Evolutionary conservation across 2,329 filamentous ascomycete species (phyloP).

Genomic region (Diplodia sapinea): DNA sequence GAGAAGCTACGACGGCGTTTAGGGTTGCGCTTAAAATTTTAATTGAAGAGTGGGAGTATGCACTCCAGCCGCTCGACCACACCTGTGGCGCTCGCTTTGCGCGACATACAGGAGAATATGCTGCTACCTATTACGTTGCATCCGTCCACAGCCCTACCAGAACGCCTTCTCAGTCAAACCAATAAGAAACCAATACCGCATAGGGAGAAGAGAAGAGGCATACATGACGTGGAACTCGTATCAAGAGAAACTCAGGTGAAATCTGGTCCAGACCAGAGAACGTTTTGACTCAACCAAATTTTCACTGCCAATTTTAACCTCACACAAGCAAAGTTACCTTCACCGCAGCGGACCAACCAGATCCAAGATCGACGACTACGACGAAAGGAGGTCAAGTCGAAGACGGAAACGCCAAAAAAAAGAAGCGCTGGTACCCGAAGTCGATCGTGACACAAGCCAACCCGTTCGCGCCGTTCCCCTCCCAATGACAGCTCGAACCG

Average conservation of each 20-base stretch:
- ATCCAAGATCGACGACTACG: neutral
- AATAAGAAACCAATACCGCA: neutral
- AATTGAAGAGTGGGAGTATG: neutral
- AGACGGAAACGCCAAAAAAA: neutral
- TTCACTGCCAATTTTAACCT: neutral
- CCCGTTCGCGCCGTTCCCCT: no score
- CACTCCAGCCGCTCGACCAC: neutral
- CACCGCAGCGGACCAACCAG: neutral
- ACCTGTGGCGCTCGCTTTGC: neutral
- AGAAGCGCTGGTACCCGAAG: no score
- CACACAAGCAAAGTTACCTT: neutral
- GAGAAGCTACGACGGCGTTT: no score
- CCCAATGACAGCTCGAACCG: neutral
- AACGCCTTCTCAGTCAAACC: neutral
- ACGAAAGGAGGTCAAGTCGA: neutral
- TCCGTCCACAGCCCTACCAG: no score
- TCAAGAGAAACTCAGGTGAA: neutral
- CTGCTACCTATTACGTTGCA: neutral
- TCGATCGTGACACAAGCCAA: no score
- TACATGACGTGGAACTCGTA: neutral
- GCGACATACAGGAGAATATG: neutral
- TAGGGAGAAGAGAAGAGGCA: neutral
- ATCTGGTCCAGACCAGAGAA: neutral
- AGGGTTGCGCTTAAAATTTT: no score
- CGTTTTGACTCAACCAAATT: neutral